Evolutionary conservation across 495 filamentous ascomycete genomes (phyloP), one percentile per base, ranked within the genome.

Genomic region (Margaritispora aquatica): DNA sequence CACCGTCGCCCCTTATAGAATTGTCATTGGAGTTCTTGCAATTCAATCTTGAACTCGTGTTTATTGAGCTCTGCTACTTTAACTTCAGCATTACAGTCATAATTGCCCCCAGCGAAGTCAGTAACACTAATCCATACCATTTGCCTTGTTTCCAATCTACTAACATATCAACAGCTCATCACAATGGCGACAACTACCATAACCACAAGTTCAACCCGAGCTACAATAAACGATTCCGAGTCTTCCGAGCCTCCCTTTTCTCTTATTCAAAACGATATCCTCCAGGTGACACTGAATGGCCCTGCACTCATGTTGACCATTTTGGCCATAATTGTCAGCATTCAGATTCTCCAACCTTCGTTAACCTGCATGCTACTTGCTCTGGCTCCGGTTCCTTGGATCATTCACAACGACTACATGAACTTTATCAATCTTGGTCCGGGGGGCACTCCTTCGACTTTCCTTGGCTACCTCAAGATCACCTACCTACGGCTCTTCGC

Each of bases 371-470:
- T 78, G 23, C 63, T 81, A 51, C 73, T 85, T 48, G 68, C 77
- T 36, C 55, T 77, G 15, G 60, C 81, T 24, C 80, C 81, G 54
- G 61, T 80, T 58, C 63, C 77, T 46, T 80, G 84, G 49, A 75
- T 82, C 55, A 75, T 89, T 59, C 81, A 83, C 65, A 84, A 83
- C 68, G 90, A 93, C 77, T 95, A 91, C 73, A 72, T 77, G 41
- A 83, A 83, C 64, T 95, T 90, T 72, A 69, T 92, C 58, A 79
- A 81, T 29, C 84, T 95, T 19, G 90, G 90, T 0, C 89, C 89
- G 11, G 90, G 90, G 21, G 90, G 90, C 48, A 92, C 88, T 0
- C 89, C 90, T 0, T 81, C 82, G 1, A 92, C 88, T 3, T 80
- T 88, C 59, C 49, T 68, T 15, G 90, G 89, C 47, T 95, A 91